phyloP scores from a whole-genome alignment of 2,329 filamentous ascomycete genomes.

The Alternaria sp. region DNA sequence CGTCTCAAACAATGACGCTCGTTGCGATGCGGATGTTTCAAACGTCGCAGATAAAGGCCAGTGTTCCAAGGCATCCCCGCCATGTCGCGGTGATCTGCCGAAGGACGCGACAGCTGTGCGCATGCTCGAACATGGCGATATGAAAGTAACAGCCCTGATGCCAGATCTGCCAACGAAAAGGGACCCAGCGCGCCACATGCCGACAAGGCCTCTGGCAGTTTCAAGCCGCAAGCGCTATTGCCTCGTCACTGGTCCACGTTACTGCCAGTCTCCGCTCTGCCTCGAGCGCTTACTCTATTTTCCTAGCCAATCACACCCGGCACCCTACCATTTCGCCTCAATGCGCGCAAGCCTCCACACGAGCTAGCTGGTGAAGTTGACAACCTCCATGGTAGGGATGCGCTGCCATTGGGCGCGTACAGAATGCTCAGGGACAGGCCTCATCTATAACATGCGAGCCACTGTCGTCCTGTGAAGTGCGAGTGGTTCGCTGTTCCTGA shows the following conservation, averaged over 20 bases:
- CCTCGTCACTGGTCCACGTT: conserved; percentile 31
- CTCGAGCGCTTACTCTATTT: conserved; percentile 30
- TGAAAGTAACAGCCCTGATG: conserved; percentile 5
- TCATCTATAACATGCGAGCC: conserved; percentile 28
- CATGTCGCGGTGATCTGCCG: not conserved
- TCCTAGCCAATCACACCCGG: conserved; percentile 23
- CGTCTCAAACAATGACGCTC: not conserved
- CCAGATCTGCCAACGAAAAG: conserved; percentile 5
- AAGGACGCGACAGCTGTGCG: conserved; percentile 7
- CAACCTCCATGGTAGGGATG: conserved; percentile 19
- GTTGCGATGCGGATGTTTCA: conserved; percentile 5
- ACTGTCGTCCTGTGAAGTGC: conserved; percentile 26
- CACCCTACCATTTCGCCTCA: conserved; percentile 11
- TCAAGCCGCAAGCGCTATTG: conserved; percentile 41
- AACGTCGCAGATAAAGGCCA: not conserved
- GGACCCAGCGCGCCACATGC: conserved; percentile 14
- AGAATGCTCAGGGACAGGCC: not conserved
- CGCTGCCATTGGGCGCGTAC: conserved; percentile 28
- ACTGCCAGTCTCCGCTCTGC: conserved; percentile 25
- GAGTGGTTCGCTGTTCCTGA: conserved; percentile 30
- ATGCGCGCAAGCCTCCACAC: conserved; percentile 27
- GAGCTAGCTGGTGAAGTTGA: conserved; percentile 27
- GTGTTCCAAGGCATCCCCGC: conserved; percentile 6
- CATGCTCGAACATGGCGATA: conserved; percentile 15
- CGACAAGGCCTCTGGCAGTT: conserved; percentile 20